Conservation (phyloP, 352 stramenopile species). For the Pythium brachiatum region DNA sequence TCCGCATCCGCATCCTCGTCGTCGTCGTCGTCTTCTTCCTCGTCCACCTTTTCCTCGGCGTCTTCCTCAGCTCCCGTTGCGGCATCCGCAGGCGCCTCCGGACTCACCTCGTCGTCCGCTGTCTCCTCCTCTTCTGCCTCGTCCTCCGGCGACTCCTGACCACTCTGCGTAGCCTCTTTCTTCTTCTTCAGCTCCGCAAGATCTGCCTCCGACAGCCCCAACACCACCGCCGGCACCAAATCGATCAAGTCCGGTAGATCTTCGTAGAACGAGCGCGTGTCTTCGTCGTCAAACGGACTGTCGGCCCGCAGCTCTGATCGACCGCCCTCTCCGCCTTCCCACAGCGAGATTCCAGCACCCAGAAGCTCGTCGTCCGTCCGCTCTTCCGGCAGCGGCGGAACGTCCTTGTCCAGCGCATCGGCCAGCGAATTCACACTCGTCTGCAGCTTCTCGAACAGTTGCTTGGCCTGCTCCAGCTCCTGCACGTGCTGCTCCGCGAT, state of each 20-base stretch:
- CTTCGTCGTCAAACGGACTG: constrained; percentile 95
- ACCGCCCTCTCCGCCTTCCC: constrained; percentile 64
- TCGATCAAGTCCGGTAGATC: constrained; percentile 95
- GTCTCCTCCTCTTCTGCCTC: constrained; percentile 36
- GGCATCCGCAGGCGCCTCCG: constrained; percentile 12
- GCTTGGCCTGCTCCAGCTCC: constrained; percentile 68
- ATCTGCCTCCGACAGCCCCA: constrained; percentile 90
- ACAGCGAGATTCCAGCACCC: constrained; percentile 53
- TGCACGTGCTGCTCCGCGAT: constrained; percentile 68
- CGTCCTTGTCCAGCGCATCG: constrained; percentile 73
- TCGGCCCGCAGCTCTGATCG: constrained; percentile 68
- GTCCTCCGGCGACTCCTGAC: constrained; percentile 33
- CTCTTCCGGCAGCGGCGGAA: constrained; percentile 59
- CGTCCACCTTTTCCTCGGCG: constrained; percentile 36
- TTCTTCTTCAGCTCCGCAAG: constrained; percentile 84
- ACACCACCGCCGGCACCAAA: constrained; percentile 92
- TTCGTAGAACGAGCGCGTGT: constrained; percentile 96
- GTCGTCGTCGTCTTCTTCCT: constrained; percentile 32
- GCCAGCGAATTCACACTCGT: constrained; percentile 80
- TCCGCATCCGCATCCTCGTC: too few species aligned
- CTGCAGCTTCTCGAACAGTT: constrained; percentile 85
- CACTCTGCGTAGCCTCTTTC: constrained; percentile 44
- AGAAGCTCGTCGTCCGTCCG: constrained; percentile 57
- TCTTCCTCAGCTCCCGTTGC: constrained; percentile 34
- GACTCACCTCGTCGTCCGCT: neutral